phyloP scores from a whole-genome alignment of 345 rosid genomes.

The Brassica napus region DNA sequence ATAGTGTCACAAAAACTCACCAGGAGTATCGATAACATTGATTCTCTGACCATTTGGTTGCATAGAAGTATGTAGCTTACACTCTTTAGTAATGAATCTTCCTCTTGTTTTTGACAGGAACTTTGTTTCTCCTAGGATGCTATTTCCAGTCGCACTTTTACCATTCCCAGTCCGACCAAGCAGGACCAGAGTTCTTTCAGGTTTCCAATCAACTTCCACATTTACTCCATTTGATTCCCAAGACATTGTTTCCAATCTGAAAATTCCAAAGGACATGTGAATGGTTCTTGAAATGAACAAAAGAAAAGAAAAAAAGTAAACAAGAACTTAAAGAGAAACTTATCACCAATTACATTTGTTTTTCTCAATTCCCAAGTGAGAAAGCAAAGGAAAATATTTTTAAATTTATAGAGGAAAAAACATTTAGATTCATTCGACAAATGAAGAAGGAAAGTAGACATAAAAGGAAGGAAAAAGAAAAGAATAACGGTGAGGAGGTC shows the following conservation, averaged over 20 bases:
- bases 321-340: background rate
- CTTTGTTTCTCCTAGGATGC: slow-evolving; percentile 63
- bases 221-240: background rate
- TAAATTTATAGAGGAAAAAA: slow-evolving; percentile 18
- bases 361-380: background rate
- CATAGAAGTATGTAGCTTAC: slow-evolving; percentile 30
- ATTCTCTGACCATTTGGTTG: slow-evolving; percentile 60
- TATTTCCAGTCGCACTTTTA: slow-evolving; percentile 91
- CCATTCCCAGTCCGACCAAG: slow-evolving; percentile 93
- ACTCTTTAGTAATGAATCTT: slow-evolving; percentile 26
- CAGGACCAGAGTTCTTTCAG: slow-evolving; percentile 49
- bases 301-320: background rate
- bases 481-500: slow-evolving; percentile 11
- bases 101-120: slow-evolving; percentile 64
- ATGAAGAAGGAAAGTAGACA: background rate
- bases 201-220: slow-evolving; percentile 27
- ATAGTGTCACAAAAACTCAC: slow-evolving; percentile 36
- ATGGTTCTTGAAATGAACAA: slow-evolving; percentile 11
- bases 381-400: background rate
- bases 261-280: background rate
- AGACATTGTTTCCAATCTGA: background rate
- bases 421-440: background rate
- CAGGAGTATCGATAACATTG: slow-evolving; percentile 92
- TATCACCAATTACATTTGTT: background rate
- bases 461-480: slow-evolving; percentile 3